Percentiles rank a stretch among this genome's conserved stretches.
These are phyloP conservation scores for Amylocystis lapponica DNA, from an alignment of 768 basidiomycete species.

Conservation along the genomic window DNA sequence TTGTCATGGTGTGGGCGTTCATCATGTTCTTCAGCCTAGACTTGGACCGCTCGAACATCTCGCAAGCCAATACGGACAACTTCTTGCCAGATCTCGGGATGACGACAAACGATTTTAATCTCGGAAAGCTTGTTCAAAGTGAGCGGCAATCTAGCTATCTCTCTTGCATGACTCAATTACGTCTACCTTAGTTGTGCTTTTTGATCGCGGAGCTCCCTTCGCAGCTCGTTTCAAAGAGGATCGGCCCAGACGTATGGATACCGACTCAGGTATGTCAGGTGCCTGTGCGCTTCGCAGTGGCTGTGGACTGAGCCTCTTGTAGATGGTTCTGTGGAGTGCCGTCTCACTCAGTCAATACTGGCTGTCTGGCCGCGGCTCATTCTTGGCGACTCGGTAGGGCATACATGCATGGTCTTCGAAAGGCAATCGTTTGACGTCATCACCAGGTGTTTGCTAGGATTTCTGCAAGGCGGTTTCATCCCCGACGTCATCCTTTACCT, in stretches of 20 bases:
- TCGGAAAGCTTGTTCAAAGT: constrained; percentile 59
- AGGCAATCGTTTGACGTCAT: neutral
- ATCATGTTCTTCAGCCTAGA: constrained; percentile 62
- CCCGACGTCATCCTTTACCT: constrained; percentile 62
- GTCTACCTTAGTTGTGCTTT: constrained; percentile 17
- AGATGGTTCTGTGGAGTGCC: constrained; percentile 54
- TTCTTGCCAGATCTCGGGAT: constrained; percentile 56
- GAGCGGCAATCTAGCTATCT: constrained; percentile 11
- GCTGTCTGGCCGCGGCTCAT: constrained; percentile 45
- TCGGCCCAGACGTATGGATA: constrained; percentile 66
- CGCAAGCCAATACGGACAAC: constrained; percentile 66
- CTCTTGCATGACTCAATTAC: neutral
- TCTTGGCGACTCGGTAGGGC: constrained; percentile 46
- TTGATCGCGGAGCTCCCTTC: constrained; percentile 53
- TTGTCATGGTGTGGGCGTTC: constrained; percentile 55
- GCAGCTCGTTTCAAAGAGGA: constrained; percentile 59
- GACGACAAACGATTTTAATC: constrained; percentile 59
- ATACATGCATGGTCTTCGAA: neutral
- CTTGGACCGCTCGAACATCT: constrained; percentile 54
- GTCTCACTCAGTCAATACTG: constrained; percentile 56
- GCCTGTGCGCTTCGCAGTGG: neutral
- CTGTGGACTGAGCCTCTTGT: neutral
- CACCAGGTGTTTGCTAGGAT: constrained; percentile 45
- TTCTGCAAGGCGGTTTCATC: constrained; percentile 61
- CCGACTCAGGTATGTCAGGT: constrained; percentile 42